Conservation (phyloP, 305 asterid genomes). For the Rubia peregrina region DNA sequence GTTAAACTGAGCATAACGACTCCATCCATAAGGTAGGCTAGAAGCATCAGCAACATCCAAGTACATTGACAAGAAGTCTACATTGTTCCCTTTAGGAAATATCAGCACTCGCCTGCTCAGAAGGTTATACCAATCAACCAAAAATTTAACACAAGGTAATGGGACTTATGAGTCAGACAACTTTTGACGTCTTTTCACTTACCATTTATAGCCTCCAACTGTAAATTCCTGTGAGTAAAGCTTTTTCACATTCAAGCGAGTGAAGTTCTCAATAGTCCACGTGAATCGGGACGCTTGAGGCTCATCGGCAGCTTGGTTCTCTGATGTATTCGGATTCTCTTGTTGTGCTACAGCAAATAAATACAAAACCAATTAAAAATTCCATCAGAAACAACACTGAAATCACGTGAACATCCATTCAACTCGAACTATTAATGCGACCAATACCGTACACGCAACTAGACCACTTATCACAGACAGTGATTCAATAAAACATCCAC, state of each 20-base stretch:
- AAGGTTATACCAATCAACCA: slow-evolving; percentile 19
- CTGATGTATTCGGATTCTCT: slow-evolving; percentile 60
- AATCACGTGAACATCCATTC: neutral
- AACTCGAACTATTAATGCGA: neutral
- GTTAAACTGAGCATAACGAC: slow-evolving; percentile 87
- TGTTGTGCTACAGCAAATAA: slow-evolving; percentile 36
- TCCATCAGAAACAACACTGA: slow-evolving; percentile 3
- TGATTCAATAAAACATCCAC: neutral
- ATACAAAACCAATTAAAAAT: slow-evolving; percentile 8
- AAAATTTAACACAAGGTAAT: neutral
- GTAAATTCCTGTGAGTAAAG: slow-evolving; percentile 69
- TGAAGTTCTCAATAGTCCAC: slow-evolving; percentile 77
- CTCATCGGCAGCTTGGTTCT: slow-evolving; percentile 72
- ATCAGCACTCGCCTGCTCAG: slow-evolving; percentile 78
- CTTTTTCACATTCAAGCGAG: slow-evolving; percentile 67
- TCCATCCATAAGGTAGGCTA: slow-evolving; percentile 76
- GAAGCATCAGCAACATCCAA: slow-evolving; percentile 78
- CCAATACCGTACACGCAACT: neutral
- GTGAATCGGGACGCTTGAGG: slow-evolving; percentile 78
- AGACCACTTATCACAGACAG: neutral
- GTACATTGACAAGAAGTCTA: slow-evolving; percentile 71
- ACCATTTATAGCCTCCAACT: slow-evolving; percentile 93
- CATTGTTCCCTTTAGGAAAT: slow-evolving; percentile 84
- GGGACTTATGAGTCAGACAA: slow-evolving; percentile 6
- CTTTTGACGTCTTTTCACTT: slow-evolving; percentile 13